Evolutionary conservation across 768 basidiomycete genomes (phyloP), one percentile per base, ranked within the genome.

Genomic region (Amanita brunnescens): DNA sequence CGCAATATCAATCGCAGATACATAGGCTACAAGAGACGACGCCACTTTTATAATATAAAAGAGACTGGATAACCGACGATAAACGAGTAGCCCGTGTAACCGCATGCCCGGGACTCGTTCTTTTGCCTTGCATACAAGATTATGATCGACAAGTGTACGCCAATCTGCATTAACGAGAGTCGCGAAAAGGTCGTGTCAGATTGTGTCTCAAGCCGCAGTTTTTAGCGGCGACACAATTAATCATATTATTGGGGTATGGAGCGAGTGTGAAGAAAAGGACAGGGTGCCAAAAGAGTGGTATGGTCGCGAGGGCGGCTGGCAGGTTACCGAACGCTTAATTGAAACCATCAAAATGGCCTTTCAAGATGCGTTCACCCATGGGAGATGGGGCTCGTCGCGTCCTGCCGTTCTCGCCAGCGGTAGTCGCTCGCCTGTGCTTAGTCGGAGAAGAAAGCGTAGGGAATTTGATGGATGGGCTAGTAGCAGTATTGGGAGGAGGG

Each of bases 301-400:
- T 30, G 18, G 5, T 23, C 21, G 13, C 13, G 24, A 50, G 10
- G 23, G 18, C 30, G 5, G 18, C 10, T 6, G 4, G 6, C n/a
- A 8, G 2, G 24, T 30, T 10, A 13, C 6, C 39, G 20, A 30
- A 29, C 5, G 13, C 14, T 43, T 67, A 90, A 62, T 88, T 87
- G 74, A 92, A 92, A 44, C 90, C 85, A 62, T 92, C 90, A 58
- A 91, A 92, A 59, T 92, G 90, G 7, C 90, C 90, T 72, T 88
- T 92, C 58, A 92, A 76, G 54, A 92, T 91, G 53, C 90, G 76
- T 68, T 92, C 90, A 56, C 89, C 91, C 90, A 91, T 91, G 5
- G 89, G 89, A 34, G 87, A 89, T 16, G 88, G 89, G 2, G 85
- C 87, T 54, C 81, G 72, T 50, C 78, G 81, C 8, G 75, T 75